These are phyloP conservation scores for Gigaspora rosea DNA, from an alignment of 192 early-diverging fungal genomes.

Conservation along the genomic window DNA sequence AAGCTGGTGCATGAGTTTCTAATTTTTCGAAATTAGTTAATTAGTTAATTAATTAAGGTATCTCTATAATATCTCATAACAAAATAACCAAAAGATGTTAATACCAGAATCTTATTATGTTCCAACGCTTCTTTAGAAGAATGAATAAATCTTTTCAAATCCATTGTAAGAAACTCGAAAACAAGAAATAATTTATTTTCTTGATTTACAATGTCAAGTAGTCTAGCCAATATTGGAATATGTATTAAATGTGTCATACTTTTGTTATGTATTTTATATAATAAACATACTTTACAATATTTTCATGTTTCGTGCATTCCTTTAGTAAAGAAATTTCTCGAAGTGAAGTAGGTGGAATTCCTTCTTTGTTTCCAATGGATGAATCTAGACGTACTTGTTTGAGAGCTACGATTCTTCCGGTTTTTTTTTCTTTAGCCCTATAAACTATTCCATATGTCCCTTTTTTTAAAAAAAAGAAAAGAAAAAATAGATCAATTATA, in stretches of 20 bases:
- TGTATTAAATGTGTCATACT: not conserved
- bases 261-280: too few relatives aligned
- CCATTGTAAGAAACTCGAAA: conserved; percentile 87
- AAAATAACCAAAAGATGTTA: not conserved
- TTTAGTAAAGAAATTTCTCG: conserved; percentile 78
- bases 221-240: conserved; percentile 37
- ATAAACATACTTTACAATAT: conserved; percentile 66
- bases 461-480: not conserved
- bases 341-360: conserved; percentile 72
- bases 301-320: conserved; percentile 69
- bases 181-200: conserved; percentile 78
- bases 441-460: conserved; percentile 85
- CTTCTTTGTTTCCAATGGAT: conserved; percentile 52
- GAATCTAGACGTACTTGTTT: conserved; percentile 71
- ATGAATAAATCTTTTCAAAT: conserved; percentile 14
- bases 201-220: conserved; percentile 74
- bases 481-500: too few relatives aligned
- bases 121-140: conserved; percentile 8
- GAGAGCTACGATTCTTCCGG: conserved; percentile 64
- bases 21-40: conserved; percentile 31
- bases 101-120: conserved; percentile 1
- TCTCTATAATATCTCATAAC: not conserved
- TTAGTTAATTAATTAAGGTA: not conserved
- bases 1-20: conserved; percentile 93
- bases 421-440: conserved; percentile 62